Evolutionary conservation across 805 yeast species (phyloP).

Genomic region (Metschnikowia gelsemii): DNA sequence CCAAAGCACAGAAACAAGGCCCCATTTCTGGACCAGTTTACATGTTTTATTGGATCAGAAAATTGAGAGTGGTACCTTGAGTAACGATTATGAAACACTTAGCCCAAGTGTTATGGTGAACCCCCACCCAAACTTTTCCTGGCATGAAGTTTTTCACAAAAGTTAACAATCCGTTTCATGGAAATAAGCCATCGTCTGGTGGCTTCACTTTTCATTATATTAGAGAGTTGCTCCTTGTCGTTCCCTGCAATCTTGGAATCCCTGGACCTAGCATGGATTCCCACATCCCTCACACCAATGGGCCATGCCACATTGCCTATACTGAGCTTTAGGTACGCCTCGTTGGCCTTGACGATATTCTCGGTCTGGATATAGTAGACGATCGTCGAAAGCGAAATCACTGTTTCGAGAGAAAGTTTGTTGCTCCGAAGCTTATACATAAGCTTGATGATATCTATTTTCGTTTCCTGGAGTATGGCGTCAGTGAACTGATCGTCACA

Average conservation of each 20-base stretch:
- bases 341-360: slow-evolving; percentile 55
- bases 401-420: slow-evolving; percentile 43
- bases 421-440: slow-evolving; percentile 37
- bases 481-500: slow-evolving; percentile 8
- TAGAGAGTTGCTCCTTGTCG: slow-evolving; percentile 47
- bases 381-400: slow-evolving; percentile 59
- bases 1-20: too few species aligned
- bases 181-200: slow-evolving; percentile 77
- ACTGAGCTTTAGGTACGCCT: slow-evolving; percentile 69
- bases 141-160: slow-evolving; percentile 12
- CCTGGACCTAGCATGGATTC: slow-evolving; percentile 74
- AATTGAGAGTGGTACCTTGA: not conserved
- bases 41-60: not conserved
- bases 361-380: slow-evolving; percentile 56
- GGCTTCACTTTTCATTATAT: slow-evolving; percentile 74
- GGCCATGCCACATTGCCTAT: slow-evolving; percentile 94
- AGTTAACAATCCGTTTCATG: slow-evolving; percentile 64
- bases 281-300: slow-evolving; percentile 75
- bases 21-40: too few species aligned
- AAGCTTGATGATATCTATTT: slow-evolving; percentile 51
- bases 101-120: too few species aligned
- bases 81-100: not conserved
- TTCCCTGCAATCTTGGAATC: slow-evolving; percentile 56
- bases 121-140: too few species aligned
- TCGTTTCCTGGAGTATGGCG: slow-evolving; percentile 33